Evolutionary conservation across 306 rosid species (phyloP).

Genomic region (Crataegus laevigata): DNA sequence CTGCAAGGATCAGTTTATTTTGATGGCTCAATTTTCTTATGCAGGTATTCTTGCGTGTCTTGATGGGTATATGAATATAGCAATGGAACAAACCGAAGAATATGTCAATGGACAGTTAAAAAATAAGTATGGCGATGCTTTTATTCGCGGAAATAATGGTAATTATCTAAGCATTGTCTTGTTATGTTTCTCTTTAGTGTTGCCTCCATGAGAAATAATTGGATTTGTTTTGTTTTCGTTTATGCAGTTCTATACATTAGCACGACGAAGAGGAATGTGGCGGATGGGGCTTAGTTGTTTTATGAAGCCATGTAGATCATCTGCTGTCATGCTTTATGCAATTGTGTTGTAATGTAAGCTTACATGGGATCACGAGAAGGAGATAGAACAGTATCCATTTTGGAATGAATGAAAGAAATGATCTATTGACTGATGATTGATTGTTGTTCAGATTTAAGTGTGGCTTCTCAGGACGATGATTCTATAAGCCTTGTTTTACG

Average conservation of each 20-base stretch:
- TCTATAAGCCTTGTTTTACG: background rate
- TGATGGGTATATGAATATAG: conserved; percentile 97
- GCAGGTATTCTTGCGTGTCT: conserved; percentile 94
- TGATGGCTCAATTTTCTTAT: conserved; percentile 13
- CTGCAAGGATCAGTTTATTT: background rate
- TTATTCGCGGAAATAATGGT: conserved; percentile 94
- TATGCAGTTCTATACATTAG: conserved; percentile 88
- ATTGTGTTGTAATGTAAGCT: background rate
- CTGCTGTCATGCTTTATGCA: background rate
- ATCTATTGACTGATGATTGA: background rate
- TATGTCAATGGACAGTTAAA: conserved; percentile 90
- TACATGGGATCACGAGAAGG: background rate
- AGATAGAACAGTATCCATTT: background rate
- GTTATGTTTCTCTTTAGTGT: background rate
- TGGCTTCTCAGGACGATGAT: background rate
- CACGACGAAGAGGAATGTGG: conserved; percentile 81
- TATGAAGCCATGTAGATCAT: background rate
- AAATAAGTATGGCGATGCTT: conserved; percentile 93
- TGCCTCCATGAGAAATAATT: background rate
- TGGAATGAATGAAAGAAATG: background rate
- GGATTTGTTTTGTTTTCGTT: background rate
- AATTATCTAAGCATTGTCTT: background rate
- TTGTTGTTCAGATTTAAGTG: background rate
- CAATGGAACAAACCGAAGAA: conserved; percentile 99
- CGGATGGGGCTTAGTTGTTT: conserved; percentile 62